phyloP scores from a whole-genome alignment of 495 filamentous ascomycete genomes.

The Penicillium goetzii region DNA sequence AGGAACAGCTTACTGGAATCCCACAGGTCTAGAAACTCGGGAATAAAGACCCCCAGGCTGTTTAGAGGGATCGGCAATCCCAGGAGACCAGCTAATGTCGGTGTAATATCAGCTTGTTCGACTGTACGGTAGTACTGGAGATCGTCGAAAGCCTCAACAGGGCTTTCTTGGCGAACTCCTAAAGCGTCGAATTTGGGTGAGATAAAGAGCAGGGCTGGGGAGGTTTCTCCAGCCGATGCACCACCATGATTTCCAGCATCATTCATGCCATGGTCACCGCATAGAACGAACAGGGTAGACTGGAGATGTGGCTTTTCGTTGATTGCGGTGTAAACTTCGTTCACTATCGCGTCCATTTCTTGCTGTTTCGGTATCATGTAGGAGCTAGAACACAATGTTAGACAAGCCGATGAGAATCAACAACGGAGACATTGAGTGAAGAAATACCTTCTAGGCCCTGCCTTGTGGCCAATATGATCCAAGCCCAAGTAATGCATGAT shows the following conservation, averaged over 20 bases:
- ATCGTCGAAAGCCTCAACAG: constrained; percentile 47
- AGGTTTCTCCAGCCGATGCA: constrained; percentile 89
- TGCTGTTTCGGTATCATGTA: constrained; percentile 91
- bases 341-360: constrained; percentile 90
- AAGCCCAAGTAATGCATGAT: constrained; percentile 94
- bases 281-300: constrained; percentile 81
- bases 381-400: constrained; percentile 53
- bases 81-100: constrained; percentile 84
- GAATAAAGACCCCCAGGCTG: constrained; percentile 86
- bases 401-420: not conserved
- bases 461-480: constrained; percentile 97
- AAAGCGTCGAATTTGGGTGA: constrained; percentile 78
- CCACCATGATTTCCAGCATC: constrained; percentile 97
- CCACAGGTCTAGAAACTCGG: constrained; percentile 79
- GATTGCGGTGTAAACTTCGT: constrained; percentile 75
- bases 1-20: constrained; percentile 45
- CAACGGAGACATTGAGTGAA: not conserved
- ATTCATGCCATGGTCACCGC: constrained; percentile 98
- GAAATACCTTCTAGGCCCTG: constrained; percentile 78
- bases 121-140: constrained; percentile 82
- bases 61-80: constrained; percentile 92
- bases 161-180: constrained; percentile 43
- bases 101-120: constrained; percentile 91
- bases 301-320: constrained; percentile 67
- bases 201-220: constrained; percentile 87